Evolutionary conservation across 177 flowering plant genomes (phyloP), one percentile per base, ranked within the genome.

Genomic region (Vitis hybrid): DNA sequence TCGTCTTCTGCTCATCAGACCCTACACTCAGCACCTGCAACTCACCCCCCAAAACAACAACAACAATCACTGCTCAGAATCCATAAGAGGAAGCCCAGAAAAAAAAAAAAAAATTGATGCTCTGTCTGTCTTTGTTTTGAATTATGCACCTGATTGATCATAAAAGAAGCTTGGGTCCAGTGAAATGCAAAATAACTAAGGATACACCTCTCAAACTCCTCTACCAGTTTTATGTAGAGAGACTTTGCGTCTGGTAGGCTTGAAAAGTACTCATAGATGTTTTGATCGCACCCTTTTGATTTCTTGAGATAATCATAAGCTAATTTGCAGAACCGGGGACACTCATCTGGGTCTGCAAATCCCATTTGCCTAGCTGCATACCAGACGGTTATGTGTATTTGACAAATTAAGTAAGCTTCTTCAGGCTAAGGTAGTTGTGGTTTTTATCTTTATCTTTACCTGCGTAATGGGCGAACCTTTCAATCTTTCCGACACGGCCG

Each of bases 281-380:
- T 75, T 1, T 80, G 82, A 46, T 90, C 97, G 56, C 75, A 82
- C 12, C 85, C 97, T 74, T 86, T 75, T 6, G 81, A 52, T 73
- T 84, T 89, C 64, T 71, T 89, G 79, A 93, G 66, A 69, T 93
- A 91, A 24, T 88, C 90, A 24, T 74, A 27, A 0, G 91, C 94
- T 64, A 95, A 68, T 50, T 85, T 87, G 80, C 90, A 76, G 0
- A 93, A 70, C 15, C 73, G 72, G 0, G 91, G 86, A 72, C 91
- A 86, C 72, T 88, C 89, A 11, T 70, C 78, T 18, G 73, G 65
- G 68, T 90, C 93, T 59, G 56, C 79, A 75, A 95, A 85, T 17
- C 97, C 99, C 63, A 95, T 24, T 73, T 95, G 99, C 80, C 97
- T 87, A 12, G 90, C 99, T 95, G 80, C 75, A 63, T 3, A 2